Evolutionary conservation across 2,329 filamentous ascomycete species (phyloP), one percentile per base, ranked within the genome.

Genomic region (Alternaria gaisen): DNA sequence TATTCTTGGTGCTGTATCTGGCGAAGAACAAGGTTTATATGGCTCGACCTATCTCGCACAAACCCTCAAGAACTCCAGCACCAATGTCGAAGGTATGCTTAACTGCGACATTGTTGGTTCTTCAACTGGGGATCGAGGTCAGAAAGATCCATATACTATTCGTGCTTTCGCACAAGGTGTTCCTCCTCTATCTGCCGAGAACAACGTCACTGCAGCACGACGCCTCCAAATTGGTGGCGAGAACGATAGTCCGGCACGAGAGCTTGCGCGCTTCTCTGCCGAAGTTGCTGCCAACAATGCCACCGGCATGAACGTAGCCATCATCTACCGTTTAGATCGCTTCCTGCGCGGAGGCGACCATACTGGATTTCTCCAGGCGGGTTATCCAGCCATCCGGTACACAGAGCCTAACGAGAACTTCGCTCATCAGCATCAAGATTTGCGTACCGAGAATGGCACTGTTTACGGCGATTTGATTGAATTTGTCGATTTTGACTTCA

Each of bases 101-200:
- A 88, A 83, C 64, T 84, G 85, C 75, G 85, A 88, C 72, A 86
- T 87, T 57, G 82, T 88, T 6, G 86, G 86, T 36, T 84, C 80
- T 5, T 79, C 82, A 2, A 80, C 75, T 1, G 83, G 81, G 9
- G 80, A 83, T 56, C 79, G 80, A 18, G 83, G 82, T 20, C 76
- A 79, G 44, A 75, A 77, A 55, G 81, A 85, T 65, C 84, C 80
- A 16, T 80, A 81, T 68, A 85, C 83, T 6, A 80, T 88, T 63
- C 84, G 86, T n/a, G 77, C 85, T 14, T 87, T 87, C 73, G 83
- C 77, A 58, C 84, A 83, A 74, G 83, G 82, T 26, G 80, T 80
- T 9, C 84, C 80, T 43, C 76, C 77, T 3, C 81, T 80, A 4
- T 56, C 58, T 18, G 58, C 47, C 4, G 83, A 86, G 40, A 77